A percentile compares a stretch with the other conserved stretches of the same genome.
Conservation (phyloP, 2,329 filamentous ascomycete genomes). For the Stemphylium vesicarium region DNA sequence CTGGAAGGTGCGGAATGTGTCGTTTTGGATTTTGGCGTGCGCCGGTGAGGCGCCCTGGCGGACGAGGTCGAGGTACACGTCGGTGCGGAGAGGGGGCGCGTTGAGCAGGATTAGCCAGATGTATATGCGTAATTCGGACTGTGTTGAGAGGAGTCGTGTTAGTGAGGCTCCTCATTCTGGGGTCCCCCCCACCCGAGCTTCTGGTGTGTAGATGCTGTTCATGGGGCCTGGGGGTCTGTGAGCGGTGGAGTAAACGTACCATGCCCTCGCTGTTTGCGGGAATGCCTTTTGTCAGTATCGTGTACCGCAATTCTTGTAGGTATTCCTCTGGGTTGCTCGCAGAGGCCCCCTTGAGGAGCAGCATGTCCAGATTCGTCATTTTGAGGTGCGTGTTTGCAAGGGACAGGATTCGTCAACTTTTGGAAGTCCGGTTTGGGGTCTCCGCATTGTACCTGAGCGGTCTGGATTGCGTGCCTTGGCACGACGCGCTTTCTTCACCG, state of each 20-base stretch:
- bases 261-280: slow-evolving; percentile 82
- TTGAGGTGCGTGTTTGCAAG: slow-evolving; percentile 16
- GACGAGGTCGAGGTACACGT: slow-evolving; percentile 86
- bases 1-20: slow-evolving; percentile 94
- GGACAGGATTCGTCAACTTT: slow-evolving; percentile 6
- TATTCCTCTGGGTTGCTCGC: slow-evolving; percentile 71
- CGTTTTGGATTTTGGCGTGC: slow-evolving; percentile 97
- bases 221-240: too few species aligned
- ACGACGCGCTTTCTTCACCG: neutral
- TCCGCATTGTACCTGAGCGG: neutral
- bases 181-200: too few species aligned
- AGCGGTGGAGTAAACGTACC: slow-evolving; percentile 56
- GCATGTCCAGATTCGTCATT: slow-evolving; percentile 66
- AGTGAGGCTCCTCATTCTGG: neutral
- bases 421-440: slow-evolving; percentile 7
- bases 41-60: slow-evolving; percentile 92
- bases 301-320: slow-evolving; percentile 73
- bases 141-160: neutral
- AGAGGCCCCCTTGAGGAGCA: slow-evolving; percentile 81
- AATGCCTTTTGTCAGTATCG: slow-evolving; percentile 76
- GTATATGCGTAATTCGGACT: slow-evolving; percentile 94
- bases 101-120: slow-evolving; percentile 95
- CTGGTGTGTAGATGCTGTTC: too few species aligned
- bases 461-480: slow-evolving; percentile 10
- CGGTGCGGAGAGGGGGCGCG: slow-evolving; percentile 81